Base-by-base conservation (phyloP, 2,329 filamentous ascomycete genomes). In the Neonectria faginata region DNA sequence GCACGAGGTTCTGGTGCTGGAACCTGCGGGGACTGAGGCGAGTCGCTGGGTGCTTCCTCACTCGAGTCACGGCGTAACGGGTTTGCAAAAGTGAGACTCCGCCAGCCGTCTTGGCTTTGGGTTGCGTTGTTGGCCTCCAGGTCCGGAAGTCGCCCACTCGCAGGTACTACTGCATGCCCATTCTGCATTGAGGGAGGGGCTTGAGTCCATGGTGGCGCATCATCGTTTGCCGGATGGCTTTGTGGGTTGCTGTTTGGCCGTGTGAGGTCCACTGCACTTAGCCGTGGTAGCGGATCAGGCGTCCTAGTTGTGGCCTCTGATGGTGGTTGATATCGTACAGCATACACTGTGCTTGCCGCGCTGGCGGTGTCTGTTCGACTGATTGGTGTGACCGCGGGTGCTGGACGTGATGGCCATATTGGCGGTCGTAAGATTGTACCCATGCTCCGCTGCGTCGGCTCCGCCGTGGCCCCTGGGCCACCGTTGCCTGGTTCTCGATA, bases 301-400 rank as follows among this genome's bases (percentile, higher is more conserved):
- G 83, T 82, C 57, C 81, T 80, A 5, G 81, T 80, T 5, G 81
- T 81, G 16, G 81, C 80, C 62, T 88, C 88, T 2, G 86, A 85
- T 7, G 85, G 80, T 11, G 86, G 82, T 59, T 89, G 87, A 67
- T 90, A 90, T 57, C 87, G 82, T 39, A 90, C 82, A 7, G 87
- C 86, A 67, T 91, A 91, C 3, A 88, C 84, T 1, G 88, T 90
- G 74, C 88, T 90, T 48, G 87, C 87, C 1, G 86, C 88, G 70
- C 88, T 90, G 18, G 86, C 83, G 1, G 88, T 89, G 64, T 90
- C 88, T 18, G 87, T 87, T 66, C 88, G 82, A 71, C 87, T 90
- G 47, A 88, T 75, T 0, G 88, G 87, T 0, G 87, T 89, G 2
- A 82, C 81, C 33, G 83, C 83, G 39, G 85, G 82, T 6, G 83